Evolutionary conservation across 768 basidiomycete species (phyloP).

Genomic region (Leccinum incarnatum): DNA sequence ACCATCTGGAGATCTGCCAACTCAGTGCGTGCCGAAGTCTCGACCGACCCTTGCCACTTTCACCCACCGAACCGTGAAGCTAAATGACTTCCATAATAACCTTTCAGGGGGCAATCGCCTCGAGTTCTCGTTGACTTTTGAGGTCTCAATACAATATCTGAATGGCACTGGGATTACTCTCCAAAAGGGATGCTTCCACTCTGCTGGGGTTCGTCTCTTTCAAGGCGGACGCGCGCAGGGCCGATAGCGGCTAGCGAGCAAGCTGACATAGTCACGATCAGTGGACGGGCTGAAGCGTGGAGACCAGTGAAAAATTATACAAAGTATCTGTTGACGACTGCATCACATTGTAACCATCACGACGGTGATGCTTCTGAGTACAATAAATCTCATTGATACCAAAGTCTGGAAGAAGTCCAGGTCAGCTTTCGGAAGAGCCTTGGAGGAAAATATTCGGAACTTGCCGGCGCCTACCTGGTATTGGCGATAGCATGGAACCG

Average conservation of each 20-base stretch:
- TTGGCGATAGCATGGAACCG: constrained; percentile 13
- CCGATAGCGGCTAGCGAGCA: background rate
- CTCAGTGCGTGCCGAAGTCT: constrained; percentile 11
- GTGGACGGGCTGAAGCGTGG: background rate
- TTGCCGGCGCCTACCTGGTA: constrained; percentile 18
- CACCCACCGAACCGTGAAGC: constrained; percentile 7
- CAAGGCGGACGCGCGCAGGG: background rate
- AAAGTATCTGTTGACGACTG: constrained; percentile 3
- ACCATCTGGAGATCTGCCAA: constrained; percentile 20
- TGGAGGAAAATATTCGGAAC: constrained; percentile 19
- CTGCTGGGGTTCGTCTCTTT: background rate
- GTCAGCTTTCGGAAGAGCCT: constrained; percentile 13
- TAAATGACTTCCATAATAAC: constrained; percentile 29
- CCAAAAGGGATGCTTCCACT: constrained; percentile 2
- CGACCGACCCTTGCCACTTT: constrained; percentile 14
- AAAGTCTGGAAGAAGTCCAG: constrained; percentile 25
- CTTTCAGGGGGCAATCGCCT: constrained; percentile 16
- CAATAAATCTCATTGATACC: constrained; percentile 25
- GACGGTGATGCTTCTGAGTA: constrained; percentile 22
- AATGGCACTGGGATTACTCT: constrained; percentile 1
- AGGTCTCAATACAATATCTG: constrained; percentile 13
- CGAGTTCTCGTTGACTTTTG: constrained; percentile 12
- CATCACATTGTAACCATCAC: constrained; percentile 29
- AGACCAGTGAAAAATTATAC: constrained; percentile 3
- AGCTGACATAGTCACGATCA: background rate